A percentile compares a stretch with the other conserved stretches of the same genome.
Conservation (phyloP, 106 monocot species). For the Agapanthus africanus region DNA sequence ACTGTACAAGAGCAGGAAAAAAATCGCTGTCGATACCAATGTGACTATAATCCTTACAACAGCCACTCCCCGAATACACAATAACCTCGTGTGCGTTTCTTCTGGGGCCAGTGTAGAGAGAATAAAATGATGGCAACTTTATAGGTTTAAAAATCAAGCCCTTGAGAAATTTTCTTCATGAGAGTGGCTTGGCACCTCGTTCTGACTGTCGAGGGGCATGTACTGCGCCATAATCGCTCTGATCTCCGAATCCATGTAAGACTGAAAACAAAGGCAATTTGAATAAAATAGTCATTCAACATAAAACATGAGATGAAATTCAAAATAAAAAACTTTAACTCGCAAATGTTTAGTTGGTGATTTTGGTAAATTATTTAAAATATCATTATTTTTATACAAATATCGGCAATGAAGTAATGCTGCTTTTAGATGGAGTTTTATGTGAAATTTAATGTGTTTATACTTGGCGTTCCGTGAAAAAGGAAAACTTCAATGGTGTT, state of each 20-base stretch:
- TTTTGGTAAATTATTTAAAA: background rate
- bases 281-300: background rate
- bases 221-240: slow-evolving; percentile 79
- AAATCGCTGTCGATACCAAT: background rate
- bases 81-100: background rate
- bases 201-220: slow-evolving; percentile 72
- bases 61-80: background rate
- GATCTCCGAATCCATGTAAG: slow-evolving; percentile 53
- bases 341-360: background rate
- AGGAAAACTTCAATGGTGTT: background rate
- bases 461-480: too few relatives aligned
- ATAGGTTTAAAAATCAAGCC: background rate
- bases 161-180: slow-evolving; percentile 16
- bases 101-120: background rate
- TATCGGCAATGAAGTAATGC: background rate
- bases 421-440: too few relatives aligned
- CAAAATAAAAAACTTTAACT: background rate
- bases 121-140: background rate
- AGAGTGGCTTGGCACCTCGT: slow-evolving; percentile 27
- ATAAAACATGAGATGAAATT: background rate
- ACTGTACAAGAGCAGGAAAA: background rate
- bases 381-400: background rate
- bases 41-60: background rate
- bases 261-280: slow-evolving; percentile 15
- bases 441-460: too few relatives aligned